Percentiles rank a stretch among this genome's conserved stretches.
These are phyloP conservation scores for Whalleya microplaca DNA, from an alignment of 2,329 filamentous ascomycete species.

Conservation along the genomic window DNA sequence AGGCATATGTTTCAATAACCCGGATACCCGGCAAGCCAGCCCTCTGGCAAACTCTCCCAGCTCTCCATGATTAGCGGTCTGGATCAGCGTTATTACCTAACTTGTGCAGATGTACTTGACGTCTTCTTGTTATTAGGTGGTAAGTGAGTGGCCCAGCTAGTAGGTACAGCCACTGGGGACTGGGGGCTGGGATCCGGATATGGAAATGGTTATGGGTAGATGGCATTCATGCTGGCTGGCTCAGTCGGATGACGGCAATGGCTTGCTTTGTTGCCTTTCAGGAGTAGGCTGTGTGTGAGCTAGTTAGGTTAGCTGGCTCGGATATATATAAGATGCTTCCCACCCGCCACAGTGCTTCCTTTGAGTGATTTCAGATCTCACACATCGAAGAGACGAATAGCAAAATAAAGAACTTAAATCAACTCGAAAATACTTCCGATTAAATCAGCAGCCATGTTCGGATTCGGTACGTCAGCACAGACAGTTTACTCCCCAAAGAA, in stretches of 20 bases:
- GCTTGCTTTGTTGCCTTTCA: neutral
- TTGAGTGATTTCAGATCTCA: neutral
- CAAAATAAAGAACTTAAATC: neutral
- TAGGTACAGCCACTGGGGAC: neutral
- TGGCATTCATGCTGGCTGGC: too few relatives aligned
- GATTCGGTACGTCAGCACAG: slow-evolving; percentile 34
- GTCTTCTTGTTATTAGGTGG: neutral
- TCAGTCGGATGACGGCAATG: neutral
- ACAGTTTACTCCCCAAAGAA: neutral
- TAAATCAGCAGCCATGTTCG: slow-evolving; percentile 34
- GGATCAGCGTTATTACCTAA: neutral
- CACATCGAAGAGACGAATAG: slow-evolving; percentile 5
- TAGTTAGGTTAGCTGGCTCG: too few relatives aligned
- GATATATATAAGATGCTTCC: slow-evolving; percentile 4
- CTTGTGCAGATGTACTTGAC: neutral
- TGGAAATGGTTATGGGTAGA: too few relatives aligned
- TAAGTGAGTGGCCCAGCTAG: neutral
- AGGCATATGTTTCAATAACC: neutral
- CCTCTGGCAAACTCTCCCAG: neutral
- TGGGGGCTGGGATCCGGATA: slow-evolving; percentile 19
- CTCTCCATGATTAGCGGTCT: neutral
- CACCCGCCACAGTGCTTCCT: neutral
- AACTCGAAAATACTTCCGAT: neutral
- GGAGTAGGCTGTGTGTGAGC: too few relatives aligned
- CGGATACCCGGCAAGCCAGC: neutral